Conservation (phyloP, 768 basidiomycete species). For the Podaxis sp. region DNA sequence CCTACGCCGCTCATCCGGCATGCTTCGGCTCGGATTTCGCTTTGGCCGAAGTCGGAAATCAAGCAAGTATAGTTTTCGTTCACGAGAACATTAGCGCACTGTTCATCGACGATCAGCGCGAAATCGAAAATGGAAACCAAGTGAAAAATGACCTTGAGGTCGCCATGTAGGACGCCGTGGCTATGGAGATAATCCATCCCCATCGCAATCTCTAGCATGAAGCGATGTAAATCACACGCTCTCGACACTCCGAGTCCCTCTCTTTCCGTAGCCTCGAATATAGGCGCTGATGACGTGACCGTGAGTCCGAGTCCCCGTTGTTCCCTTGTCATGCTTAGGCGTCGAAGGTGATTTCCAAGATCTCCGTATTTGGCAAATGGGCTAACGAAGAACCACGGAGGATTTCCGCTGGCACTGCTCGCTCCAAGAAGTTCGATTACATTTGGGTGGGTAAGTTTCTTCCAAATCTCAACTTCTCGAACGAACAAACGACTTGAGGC, state of each 20-base stretch:
- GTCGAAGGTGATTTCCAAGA: constrained; percentile 48
- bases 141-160: constrained; percentile 56
- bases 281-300: constrained; percentile 3
- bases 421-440: constrained; percentile 77
- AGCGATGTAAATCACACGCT: constrained; percentile 47
- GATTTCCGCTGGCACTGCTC: constrained; percentile 62
- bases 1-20: constrained; percentile 53
- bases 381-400: constrained; percentile 78
- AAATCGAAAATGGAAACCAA: not conserved
- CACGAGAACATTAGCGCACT: constrained; percentile 75
- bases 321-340: constrained; percentile 5
- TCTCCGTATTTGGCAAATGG: constrained; percentile 67
- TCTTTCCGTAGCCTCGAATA: not conserved
- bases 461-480: constrained; percentile 71
- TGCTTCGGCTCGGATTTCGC: constrained; percentile 73
- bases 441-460: constrained; percentile 59
- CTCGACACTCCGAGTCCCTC: not conserved
- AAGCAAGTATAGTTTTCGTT: constrained; percentile 63
- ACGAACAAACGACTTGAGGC: constrained; percentile 64
- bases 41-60: constrained; percentile 82
- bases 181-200: constrained; percentile 82
- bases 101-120: not conserved
- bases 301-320: constrained; percentile 15
- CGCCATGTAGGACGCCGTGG: constrained; percentile 69
- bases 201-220: constrained; percentile 74